Conservation (phyloP, 108 stramenopile species). For the Nitzschia putrida region DNA sequence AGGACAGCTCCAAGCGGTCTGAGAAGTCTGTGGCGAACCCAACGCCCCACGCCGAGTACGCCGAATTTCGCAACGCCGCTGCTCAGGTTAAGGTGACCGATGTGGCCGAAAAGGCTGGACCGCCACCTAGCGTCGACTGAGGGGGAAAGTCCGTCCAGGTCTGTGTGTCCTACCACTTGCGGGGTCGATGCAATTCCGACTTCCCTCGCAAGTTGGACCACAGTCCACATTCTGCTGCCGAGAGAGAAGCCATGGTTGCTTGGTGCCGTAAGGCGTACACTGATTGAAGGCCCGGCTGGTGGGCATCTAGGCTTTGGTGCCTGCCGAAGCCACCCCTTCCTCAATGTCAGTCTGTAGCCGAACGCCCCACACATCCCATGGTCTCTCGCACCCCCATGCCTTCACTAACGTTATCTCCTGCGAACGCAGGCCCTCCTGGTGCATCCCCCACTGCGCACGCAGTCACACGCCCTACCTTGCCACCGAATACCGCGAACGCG, state of each 20-base stretch:
- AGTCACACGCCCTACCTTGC: too few species aligned
- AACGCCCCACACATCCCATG: too few species aligned
- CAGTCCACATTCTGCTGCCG: neutral
- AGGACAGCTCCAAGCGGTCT: neutral
- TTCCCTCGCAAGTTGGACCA: slow-evolving; percentile 2
- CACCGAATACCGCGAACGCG: too few species aligned
- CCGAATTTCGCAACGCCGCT: neutral
- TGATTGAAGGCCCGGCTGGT: slow-evolving; percentile 7
- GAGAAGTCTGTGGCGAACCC: neutral
- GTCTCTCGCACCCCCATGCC: too few species aligned
- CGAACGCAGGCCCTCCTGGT: too few species aligned
- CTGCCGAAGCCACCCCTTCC: too few species aligned
- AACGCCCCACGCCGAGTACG: neutral
- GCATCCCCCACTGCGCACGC: too few species aligned
- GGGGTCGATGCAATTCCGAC: neutral
- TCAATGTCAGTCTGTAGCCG: too few species aligned
- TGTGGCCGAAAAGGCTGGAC: too few species aligned
- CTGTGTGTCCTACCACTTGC: slow-evolving; percentile 6
- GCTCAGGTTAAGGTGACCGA: too few species aligned
- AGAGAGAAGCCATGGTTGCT: neutral
- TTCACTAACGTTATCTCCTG: too few species aligned
- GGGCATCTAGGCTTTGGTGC: neutral
- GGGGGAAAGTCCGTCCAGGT: neutral
- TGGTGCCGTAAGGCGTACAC: slow-evolving; percentile 9
- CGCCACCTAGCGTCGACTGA: neutral